Base-by-base conservation (phyloP, 2,329 filamentous ascomycete species). In the Aspergillus hortae region DNA sequence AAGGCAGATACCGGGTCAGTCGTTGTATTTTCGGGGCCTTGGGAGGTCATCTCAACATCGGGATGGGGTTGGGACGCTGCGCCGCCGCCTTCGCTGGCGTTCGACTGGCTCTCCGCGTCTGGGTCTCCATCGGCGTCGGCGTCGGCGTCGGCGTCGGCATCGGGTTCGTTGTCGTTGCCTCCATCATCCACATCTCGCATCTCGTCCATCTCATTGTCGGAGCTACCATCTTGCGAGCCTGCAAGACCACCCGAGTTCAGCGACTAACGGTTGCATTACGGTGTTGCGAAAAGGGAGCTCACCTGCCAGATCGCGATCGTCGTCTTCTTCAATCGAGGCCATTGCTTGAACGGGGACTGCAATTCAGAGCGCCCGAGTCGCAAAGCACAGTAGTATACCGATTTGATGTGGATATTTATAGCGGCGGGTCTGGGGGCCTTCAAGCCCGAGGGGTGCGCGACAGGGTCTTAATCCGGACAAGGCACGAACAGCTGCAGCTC, bases 221-320 rank as follows among this genome's bases (percentile, higher is more conserved):
- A 77, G 60, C 72, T 76, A 52, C 72, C 75, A 57, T 77, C 74
- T 62, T 73, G 75, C 41, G 75, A 77, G n/a, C 71, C 73, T 74
- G 60, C 21, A n/a, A 51, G 46, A 32, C 19, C n/a, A 43, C 38
- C 9, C 51, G 46, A 32, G 15, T 49, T 60, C 46, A 58, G 47
- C 48, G 21, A 10, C n/a, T 11, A n/a, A 25, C 14, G 17, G 30
- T 38, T 17, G 30, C 45, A 27, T 23, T 38, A 25, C 6, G 25
- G 14, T 27, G 40, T 14, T 19, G 27, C 27, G 27, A 3, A 45
- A 45, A 21, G 38, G 32, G 21, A 7, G 52, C 63, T 61, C 52
- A 72, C 71, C 72, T 52, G 64, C 69, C 56, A 73, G 60, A 55
- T 74, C 71, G 44, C 71, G 67, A 48, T 75, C 72, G 43, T 72